phyloP scores from a whole-genome alignment of 164 flowering plant genomes.

The Magnolia sinica region DNA sequence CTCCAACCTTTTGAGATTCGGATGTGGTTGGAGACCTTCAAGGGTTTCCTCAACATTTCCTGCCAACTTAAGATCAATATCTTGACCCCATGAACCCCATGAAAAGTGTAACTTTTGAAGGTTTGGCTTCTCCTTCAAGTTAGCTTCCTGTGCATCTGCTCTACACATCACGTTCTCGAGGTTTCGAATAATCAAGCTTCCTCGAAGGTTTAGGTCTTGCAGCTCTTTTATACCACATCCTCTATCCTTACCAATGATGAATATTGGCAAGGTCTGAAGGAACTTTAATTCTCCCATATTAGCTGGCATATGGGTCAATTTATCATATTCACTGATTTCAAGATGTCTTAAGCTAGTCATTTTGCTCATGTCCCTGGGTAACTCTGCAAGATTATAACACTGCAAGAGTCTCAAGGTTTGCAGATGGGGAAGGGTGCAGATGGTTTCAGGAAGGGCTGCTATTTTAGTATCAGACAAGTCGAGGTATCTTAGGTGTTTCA shows the following conservation, averaged over 20 bases:
- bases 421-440: neutral
- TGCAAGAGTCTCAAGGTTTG: neutral
- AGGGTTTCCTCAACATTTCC: neutral
- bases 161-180: neutral
- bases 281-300: neutral
- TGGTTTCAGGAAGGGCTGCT: neutral
- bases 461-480: neutral
- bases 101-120: neutral
- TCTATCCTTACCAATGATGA: neutral
- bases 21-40: neutral
- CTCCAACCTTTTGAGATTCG: neutral
- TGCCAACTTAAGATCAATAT: no score
- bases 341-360: constrained; percentile 6
- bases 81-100: neutral
- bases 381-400: neutral
- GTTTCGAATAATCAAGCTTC: neutral
- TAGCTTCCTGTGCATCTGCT: neutral
- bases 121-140: neutral
- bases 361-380: neutral
- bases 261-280: neutral
- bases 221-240: neutral
- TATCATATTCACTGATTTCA: neutral
- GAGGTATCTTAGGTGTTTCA: neutral
- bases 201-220: neutral
- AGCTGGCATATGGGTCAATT: neutral